phyloP scores from a whole-genome alignment of 768 basidiomycete species.

The Serendipita sp. region DNA sequence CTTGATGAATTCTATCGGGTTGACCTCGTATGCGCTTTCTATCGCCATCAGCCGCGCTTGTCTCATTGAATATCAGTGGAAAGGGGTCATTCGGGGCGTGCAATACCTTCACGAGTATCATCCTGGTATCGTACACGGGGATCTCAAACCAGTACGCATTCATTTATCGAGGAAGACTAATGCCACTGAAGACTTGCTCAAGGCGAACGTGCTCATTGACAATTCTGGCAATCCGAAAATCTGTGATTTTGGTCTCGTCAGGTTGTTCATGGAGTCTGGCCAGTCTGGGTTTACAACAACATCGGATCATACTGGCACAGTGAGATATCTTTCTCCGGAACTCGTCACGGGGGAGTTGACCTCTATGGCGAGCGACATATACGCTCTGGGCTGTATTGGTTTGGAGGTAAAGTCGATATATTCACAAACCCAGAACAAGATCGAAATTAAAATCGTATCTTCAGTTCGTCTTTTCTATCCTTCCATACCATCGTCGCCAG shows the following conservation, averaged over 20 bases:
- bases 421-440: too few relatives aligned
- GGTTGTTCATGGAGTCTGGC: neutral
- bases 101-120: neutral
- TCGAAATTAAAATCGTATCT: too few relatives aligned
- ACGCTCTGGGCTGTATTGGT: neutral
- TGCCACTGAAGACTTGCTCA: too few relatives aligned
- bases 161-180: neutral
- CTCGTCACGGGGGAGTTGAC: neutral
- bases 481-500: too few relatives aligned
- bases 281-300: neutral
- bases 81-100: neutral
- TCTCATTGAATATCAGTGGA: neutral
- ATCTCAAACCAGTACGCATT: neutral
- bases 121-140: neutral
- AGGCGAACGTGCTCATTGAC: neutral
- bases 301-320: neutral
- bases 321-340: neutral
- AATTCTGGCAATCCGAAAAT: neutral
- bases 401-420: neutral
- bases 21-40: too few relatives aligned
- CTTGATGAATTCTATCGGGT: too few relatives aligned
- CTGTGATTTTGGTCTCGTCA: neutral
- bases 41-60: neutral
- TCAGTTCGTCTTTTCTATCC: too few relatives aligned
- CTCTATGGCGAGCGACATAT: neutral